Evolutionary conservation across 1,139 yeast species (phyloP), one percentile per base, ranked within the genome.

Genomic region (Geotrichum siamense): DNA sequence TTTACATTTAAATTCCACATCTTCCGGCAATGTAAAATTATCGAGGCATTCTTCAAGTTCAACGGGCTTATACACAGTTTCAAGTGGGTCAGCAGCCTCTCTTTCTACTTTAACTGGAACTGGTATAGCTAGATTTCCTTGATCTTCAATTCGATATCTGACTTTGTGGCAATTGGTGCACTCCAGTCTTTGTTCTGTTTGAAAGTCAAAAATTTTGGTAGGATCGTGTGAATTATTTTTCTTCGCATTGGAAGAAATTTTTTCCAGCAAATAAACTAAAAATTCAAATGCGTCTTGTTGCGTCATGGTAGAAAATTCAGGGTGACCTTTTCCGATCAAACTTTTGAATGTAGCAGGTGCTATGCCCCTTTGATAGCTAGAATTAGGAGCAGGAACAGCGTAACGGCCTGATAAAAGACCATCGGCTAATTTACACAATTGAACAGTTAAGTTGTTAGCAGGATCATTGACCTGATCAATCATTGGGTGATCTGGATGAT

Each of bases 201-300:
- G 67, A 58, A 82, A 89, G 53, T 79, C 77, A 56, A 91, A 78
- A 4, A 70, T 57, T 40, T 72, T 70, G 48, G 78, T 76, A 10
- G 81, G 78, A n/a, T 65, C 63, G n/a, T 38, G 31, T 19, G 39
- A 32, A 17, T 49, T 38, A 36, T 48, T 29, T 10, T 51, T 55
- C 2, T 60, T 50, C 21, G 64, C 63, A 6, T 68, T 47, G 9
- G 58, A 61, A 21, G 82, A 91, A 28, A 85, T 61, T 52, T 76
- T 73, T 48, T 81, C 84, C 30, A 81, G 57, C 17, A 89, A 63
- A 59, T 79, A 81, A 8, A 76, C 67, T 61, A 87, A 72, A 58
- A 87, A 93, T 60, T 91, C 98, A 68, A 81, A 83, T 0, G 97
- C 93, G 67, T 91, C 99, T 61, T 91, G 98, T 58, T 91, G 99